Base-by-base conservation (phyloP, 2,329 filamentous ascomycete genomes). In the Lecanosticta acicola region DNA sequence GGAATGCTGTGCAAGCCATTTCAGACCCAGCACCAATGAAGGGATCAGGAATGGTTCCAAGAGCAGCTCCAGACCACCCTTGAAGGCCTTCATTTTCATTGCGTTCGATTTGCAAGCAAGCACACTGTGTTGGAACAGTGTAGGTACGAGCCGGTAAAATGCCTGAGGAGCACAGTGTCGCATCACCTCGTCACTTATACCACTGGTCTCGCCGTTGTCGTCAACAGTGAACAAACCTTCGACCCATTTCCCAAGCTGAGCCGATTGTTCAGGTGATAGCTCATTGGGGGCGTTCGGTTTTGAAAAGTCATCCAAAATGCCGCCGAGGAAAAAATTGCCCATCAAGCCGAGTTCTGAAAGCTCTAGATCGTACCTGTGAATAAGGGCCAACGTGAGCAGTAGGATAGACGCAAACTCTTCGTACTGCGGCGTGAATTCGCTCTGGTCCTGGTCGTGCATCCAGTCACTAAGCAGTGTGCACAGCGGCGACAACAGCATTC, bases 371-470 rank as follows among this genome's bases (percentile, higher is more conserved):
- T 90, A 91, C 11, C 87, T 81, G 60, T 87, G 79, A n/a, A 84
- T 77, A 53, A 89, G 83, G 0, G 84, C 84, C 41, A 90, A 67
- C 0, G 89, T 75, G 2, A 93, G 71, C 1, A 93, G 74, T 5
- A 93, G 68, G 13, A 90, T 81, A 0, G 84, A 81, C 0, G 86
- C 85, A 55, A 91, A 93, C 57, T 94, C 87, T 59, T 93, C 87
- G 57, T 93, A 93, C 0, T 89, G 81, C 0, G 86, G 86, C 61
- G 91, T 87, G 57, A 88, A 88, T 61, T 93, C 87, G 43, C 73
- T 75, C 66, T 90, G 85, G 55, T 91, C 86, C 50, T 89, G 85
- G 32, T 91, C 87, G 57, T 90, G 87, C 9, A 77, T 74, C 87
- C 87, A 93, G 50, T 79, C 80, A 56, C 93, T 86, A 10, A 94